Evolutionary conservation across 345 rosid genomes (phyloP), one percentile per base, ranked within the genome.

Genomic region (Triadica sebifera): DNA sequence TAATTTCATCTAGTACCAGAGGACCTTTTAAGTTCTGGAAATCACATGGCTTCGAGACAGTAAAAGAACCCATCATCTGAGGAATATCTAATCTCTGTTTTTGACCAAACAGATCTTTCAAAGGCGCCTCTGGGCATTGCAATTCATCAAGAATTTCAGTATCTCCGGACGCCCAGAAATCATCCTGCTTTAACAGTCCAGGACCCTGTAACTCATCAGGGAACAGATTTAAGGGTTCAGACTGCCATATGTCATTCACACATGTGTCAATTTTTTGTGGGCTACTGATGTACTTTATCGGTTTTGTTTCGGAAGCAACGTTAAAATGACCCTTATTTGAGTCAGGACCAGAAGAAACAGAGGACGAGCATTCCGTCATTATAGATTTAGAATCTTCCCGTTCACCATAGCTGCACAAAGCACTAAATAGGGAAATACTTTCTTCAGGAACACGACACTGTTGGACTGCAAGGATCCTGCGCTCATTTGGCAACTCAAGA

Each of bases 341-440:
- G 80, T 88, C 89, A 38, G 81, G 83, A 69, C 90, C 90, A 71
- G 98, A 91, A 76, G 97, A 93, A 59, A 89, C 84, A 13, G 99
- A 95, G 73, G 95, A 92, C 60, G 96, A 87, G 87, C 93, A 85
- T 71, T 93, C 98, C 29, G 97, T 93, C 96, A 90, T 83, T 74
- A 90, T 84, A 67, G 99, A 95, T 81, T 80, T 92, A 70, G 99
- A 85, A 86, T 95, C 99, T 75, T 93, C 98, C 71, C 89, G 82
- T 77, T 90, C 98, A 67, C 99, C 94, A 71, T 84, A 91, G 83
- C 61, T 86, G 86, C 93, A 87, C 76, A 89, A 78, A 73, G 88
- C 82, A 76, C 86, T 87, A 60, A 93, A 90, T 15, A 95, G n/a
- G n/a, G n/a, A n/a, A n/a, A 87, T 65, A 74, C 93, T 90, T 85